Evolutionary conservation across 2,329 filamentous ascomycete species (phyloP).

Genomic region (Fusarium subglutinans): DNA sequence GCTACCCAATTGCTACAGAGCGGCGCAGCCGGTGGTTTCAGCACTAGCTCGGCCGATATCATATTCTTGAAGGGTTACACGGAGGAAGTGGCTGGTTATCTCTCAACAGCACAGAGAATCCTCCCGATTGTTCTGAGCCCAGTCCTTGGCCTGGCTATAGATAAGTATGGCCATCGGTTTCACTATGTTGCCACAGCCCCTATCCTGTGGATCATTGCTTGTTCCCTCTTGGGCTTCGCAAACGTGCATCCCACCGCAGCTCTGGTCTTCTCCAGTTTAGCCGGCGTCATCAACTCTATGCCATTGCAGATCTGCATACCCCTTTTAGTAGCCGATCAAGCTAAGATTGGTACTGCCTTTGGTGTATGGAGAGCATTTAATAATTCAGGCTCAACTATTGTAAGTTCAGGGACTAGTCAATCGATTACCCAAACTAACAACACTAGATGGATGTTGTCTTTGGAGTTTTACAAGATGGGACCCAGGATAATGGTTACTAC

Average conservation of each 20-base stretch:
- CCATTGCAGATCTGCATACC: background rate
- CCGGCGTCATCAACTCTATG: background rate
- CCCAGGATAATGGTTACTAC: accelerated
- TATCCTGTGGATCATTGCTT: background rate
- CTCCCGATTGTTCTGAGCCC: background rate
- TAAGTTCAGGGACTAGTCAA: accelerated
- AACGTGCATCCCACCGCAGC: background rate
- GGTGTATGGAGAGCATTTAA: background rate
- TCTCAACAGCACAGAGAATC: background rate
- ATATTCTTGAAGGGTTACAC: background rate
- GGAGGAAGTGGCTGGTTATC: background rate
- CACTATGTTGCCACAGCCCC: background rate
- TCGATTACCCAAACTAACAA: background rate
- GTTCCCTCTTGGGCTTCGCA: background rate
- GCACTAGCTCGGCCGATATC: background rate
- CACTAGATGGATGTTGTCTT: background rate
- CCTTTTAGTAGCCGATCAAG: background rate
- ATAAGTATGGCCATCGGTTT: background rate
- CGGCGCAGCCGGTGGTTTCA: background rate
- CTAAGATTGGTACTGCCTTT: background rate
- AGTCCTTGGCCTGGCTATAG: background rate
- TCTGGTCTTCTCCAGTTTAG: background rate
- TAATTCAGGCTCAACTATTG: background rate
- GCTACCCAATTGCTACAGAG: background rate
- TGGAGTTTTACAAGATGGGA: background rate